These are phyloP conservation scores for Brassica cretica DNA, from an alignment of 345 rosid species.

Conservation along the genomic window DNA sequence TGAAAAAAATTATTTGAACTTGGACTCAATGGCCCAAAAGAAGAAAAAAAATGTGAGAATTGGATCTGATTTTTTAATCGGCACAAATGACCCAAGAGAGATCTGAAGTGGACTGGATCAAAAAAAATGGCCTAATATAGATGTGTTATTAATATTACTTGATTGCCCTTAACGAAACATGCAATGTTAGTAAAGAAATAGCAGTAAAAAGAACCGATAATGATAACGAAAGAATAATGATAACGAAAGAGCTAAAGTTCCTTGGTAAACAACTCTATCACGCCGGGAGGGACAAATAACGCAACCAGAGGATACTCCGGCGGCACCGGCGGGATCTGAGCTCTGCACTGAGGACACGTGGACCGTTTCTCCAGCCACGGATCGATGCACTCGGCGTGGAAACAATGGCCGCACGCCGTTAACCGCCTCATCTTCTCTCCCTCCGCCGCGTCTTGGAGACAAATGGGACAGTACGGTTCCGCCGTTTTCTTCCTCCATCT, in stretches of 20 bases:
- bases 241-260: slow-evolving; percentile 8
- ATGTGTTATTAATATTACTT: too few relatives aligned
- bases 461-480: slow-evolving; percentile 42
- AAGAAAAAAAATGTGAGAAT: too few relatives aligned
- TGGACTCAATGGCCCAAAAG: too few relatives aligned
- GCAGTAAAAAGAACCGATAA: too few relatives aligned
- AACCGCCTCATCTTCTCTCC: slow-evolving; percentile 48
- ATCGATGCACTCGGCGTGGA: slow-evolving; percentile 55
- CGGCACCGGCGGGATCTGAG: slow-evolving; percentile 32
- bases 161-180: too few relatives aligned
- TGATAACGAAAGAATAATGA: not conserved
- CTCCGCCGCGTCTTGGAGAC: slow-evolving; percentile 42
- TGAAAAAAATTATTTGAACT: too few relatives aligned
- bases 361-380: slow-evolving; percentile 42
- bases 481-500: slow-evolving; percentile 24
- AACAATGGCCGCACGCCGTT: slow-evolving; percentile 54
- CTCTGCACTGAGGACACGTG: slow-evolving; percentile 58
- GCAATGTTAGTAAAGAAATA: too few relatives aligned
- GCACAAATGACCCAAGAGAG: too few relatives aligned
- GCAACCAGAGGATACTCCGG: slow-evolving; percentile 31
- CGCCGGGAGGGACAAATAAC: slow-evolving; percentile 33
- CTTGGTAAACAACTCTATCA: slow-evolving; percentile 37
- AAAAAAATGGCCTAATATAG: too few relatives aligned
- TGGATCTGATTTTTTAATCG: too few relatives aligned
- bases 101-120: too few relatives aligned